Base-by-base conservation (phyloP, 139 green algal species). In the Picochlorum sp. region DNA sequence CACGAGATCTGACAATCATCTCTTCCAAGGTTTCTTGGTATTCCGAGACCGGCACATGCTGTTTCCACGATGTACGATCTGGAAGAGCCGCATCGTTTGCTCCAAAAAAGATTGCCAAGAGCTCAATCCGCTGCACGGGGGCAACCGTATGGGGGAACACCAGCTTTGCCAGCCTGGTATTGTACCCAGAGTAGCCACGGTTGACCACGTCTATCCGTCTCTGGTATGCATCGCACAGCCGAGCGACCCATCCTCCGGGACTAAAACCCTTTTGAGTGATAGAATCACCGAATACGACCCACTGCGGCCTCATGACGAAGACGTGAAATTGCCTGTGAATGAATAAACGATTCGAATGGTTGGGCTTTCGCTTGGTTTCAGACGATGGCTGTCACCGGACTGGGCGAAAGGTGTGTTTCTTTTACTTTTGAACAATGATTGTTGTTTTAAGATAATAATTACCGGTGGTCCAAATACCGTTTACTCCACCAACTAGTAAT, bases 41-140 rank as follows among this genome's bases (percentile, higher is more conserved):
- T 66, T 95, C 82, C 0, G 39, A 16, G 0, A 94, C 1, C 2
- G 90, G 85, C 30, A 97, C 90, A 57, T 95, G 79, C 77, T 97
- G 90, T 13, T 67, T 51, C 1, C 29, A 55, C 22, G 61, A 73
- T 29, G 61, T 56, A 16, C 78, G 60, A 5, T 82, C 76, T 1
- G 82, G 77, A 30, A 88, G 56, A 3, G 84, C 85, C 4, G 87
- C 85, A 56, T 97, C 90, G 55, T 97, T 97, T 31, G 90, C 90
- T 7, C 90, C 90, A 55, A 97, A 89, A 40, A 84, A 96, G 0
- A 97, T 53, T 0, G 84, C 87, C 7, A 76, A 70, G 18, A 94
- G 69, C 22, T 74, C 33, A 16, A 41, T 28, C 35, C 26, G 47
- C 29, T 37, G 16, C 31, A 43, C 41, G 39, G 33, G 24, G 33